phyloP scores from a whole-genome alignment of 192 early-diverging fungal species.

The Coemansia sp. region DNA sequence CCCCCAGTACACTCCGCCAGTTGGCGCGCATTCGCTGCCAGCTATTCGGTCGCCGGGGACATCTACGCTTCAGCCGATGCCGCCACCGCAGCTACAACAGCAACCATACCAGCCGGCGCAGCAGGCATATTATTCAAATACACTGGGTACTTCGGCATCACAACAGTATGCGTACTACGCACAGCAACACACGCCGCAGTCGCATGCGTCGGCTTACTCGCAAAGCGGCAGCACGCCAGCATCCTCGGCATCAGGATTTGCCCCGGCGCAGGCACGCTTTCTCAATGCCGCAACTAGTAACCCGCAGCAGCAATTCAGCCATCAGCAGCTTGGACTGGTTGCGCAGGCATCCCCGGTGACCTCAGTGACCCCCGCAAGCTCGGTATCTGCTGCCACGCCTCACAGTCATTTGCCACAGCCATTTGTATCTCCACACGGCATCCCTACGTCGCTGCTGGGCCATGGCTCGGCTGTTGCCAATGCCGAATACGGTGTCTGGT shows the following conservation, averaged over 20 bases:
- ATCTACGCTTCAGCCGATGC: slow-evolving; percentile 13
- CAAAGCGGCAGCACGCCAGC: slow-evolving; percentile 13
- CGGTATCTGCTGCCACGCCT: slow-evolving; percentile 8
- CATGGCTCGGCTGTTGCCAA: slow-evolving; percentile 31
- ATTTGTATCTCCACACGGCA: slow-evolving; percentile 38
- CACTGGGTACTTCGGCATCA: background rate
- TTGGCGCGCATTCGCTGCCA: slow-evolving; percentile 28
- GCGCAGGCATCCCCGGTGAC: slow-evolving; percentile 23
- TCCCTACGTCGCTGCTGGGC: slow-evolving; percentile 46
- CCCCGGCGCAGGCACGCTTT: slow-evolving; percentile 4
- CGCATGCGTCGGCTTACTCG: slow-evolving; percentile 16
- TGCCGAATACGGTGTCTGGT: slow-evolving; percentile 45
- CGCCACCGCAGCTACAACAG: slow-evolving; percentile 7
- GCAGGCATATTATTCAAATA: slow-evolving; percentile 15
- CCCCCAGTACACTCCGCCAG: slow-evolving; percentile 24
- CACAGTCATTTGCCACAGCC: slow-evolving; percentile 31
- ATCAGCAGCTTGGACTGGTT: slow-evolving; percentile 28
- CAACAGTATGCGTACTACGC: slow-evolving; percentile 18
- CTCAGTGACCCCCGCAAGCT: background rate
- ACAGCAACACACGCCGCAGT: slow-evolving; percentile 16
- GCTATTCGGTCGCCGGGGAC: slow-evolving; percentile 42
- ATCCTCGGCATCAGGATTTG: slow-evolving; percentile 15
- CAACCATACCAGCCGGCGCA: slow-evolving; percentile 14
- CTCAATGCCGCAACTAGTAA: slow-evolving; percentile 6
- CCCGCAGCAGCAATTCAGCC: slow-evolving; percentile 11